Conservation (phyloP, 768 basidiomycete genomes). For the Suillus subluteus region DNA sequence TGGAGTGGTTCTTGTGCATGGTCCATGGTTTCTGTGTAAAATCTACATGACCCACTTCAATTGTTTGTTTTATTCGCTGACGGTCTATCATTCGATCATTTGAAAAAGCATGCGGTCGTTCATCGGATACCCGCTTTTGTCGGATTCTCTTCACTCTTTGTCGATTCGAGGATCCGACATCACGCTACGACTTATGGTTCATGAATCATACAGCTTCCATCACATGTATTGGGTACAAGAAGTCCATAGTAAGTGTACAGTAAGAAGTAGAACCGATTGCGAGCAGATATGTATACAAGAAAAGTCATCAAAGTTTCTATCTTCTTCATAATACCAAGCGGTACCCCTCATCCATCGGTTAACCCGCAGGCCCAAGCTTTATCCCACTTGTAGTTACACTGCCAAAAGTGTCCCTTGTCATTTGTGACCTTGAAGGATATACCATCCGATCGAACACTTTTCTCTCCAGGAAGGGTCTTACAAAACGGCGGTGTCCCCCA, state of each 20-base stretch:
- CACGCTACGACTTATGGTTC: not conserved
- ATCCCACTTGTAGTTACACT: not conserved
- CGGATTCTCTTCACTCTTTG: not conserved
- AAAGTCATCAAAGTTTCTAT: not conserved
- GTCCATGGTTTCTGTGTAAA: not conserved
- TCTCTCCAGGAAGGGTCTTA: not conserved
- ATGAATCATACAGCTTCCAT: not conserved
- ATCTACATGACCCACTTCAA: not conserved
- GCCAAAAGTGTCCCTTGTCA: not conserved
- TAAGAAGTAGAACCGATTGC: not conserved
- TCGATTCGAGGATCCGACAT: not conserved
- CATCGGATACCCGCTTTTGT: not conserved
- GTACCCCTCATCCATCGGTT: not conserved
- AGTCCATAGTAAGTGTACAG: not conserved
- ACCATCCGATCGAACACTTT: not conserved
- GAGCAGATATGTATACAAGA: not conserved
- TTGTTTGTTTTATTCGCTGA: not conserved
- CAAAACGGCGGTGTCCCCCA: not conserved
- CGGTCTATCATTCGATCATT: not conserved
- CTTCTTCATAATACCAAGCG: not conserved
- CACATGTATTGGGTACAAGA: not conserved
- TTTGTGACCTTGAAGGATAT: not conserved
- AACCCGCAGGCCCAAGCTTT: not conserved
- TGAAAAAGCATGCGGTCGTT: not conserved
- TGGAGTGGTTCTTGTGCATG: too few species aligned